Evolutionary conservation across 441 rosid genomes (phyloP).

Genomic region (Iberis amara): DNA sequence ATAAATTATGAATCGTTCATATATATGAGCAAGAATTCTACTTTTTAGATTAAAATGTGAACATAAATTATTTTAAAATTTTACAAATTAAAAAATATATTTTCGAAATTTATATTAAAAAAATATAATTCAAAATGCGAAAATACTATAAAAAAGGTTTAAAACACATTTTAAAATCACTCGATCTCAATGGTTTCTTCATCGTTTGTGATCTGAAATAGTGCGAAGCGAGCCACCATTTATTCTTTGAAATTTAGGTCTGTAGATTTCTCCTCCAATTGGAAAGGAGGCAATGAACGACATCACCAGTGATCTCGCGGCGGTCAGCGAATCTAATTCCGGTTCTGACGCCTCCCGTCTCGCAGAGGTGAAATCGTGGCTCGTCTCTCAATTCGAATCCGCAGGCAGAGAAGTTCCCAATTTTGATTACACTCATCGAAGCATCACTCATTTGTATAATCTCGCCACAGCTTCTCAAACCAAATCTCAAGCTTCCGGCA

Average conservation of each 20-base stretch:
- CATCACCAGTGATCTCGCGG: slow-evolving; percentile 32
- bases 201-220: not conserved
- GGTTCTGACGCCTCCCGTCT: slow-evolving; percentile 60
- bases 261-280: not conserved
- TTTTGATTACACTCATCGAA: slow-evolving; percentile 79
- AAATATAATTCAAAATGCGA: too few species aligned
- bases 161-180: too few species aligned
- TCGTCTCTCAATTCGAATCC: slow-evolving; percentile 67
- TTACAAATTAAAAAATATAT: too few species aligned
- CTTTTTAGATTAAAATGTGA: too few species aligned
- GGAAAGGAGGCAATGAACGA: slow-evolving; percentile 45
- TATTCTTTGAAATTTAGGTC: too few species aligned
- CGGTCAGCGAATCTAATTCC: slow-evolving; percentile 39
- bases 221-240: not conserved
- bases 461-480: slow-evolving; percentile 78
- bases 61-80: too few species aligned
- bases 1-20: too few species aligned
- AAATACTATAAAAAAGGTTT: too few species aligned
- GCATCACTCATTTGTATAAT: slow-evolving; percentile 63
- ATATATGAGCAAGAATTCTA: too few species aligned
- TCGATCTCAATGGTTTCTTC: slow-evolving; percentile 9
- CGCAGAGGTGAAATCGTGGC: slow-evolving; percentile 78
- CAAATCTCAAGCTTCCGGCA: slow-evolving; percentile 72
- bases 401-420: slow-evolving; percentile 73
- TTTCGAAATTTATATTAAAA: too few species aligned